Percentiles rank a stretch among this genome's conserved stretches.
These are phyloP conservation scores for Botryotinia calthae DNA, from an alignment of 2,329 filamentous ascomycete species.

Conservation along the genomic window DNA sequence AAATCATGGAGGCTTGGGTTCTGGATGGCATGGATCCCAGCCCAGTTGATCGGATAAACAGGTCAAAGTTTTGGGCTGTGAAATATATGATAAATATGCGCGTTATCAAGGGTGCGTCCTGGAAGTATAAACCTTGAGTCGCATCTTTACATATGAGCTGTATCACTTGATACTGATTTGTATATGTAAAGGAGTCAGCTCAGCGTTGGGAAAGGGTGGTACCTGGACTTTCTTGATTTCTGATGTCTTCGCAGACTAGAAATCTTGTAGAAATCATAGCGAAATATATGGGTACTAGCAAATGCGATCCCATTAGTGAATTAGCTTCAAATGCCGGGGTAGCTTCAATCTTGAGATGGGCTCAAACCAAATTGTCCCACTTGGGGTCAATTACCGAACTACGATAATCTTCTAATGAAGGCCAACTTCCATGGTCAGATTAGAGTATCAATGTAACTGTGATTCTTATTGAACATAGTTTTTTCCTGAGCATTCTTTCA, in stretches of 20 bases:
- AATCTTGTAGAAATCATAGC: background rate
- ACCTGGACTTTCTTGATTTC: background rate
- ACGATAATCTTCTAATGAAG: background rate
- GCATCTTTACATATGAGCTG: background rate
- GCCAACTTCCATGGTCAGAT: background rate
- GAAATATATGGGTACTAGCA: background rate
- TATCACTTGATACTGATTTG: background rate
- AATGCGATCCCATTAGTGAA: background rate
- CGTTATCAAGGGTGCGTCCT: background rate
- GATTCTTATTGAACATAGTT: background rate
- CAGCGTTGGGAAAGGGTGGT: background rate
- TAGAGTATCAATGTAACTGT: background rate
- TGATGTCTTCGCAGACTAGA: background rate
- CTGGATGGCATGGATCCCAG: background rate
- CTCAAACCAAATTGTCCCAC: background rate
- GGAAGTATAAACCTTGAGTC: too few relatives aligned
- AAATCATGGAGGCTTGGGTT: background rate
- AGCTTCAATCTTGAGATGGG: background rate
- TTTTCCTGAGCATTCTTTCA: background rate
- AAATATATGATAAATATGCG: background rate
- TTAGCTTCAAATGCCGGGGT: background rate
- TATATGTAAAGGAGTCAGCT: background rate
- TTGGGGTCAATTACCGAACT: background rate
- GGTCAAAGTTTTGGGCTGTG: background rate
- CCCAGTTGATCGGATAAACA: background rate